These are phyloP conservation scores for Diophrys sp. DNA, from an alignment of 73 alveolate genomes.

Conservation along the genomic window DNA sequence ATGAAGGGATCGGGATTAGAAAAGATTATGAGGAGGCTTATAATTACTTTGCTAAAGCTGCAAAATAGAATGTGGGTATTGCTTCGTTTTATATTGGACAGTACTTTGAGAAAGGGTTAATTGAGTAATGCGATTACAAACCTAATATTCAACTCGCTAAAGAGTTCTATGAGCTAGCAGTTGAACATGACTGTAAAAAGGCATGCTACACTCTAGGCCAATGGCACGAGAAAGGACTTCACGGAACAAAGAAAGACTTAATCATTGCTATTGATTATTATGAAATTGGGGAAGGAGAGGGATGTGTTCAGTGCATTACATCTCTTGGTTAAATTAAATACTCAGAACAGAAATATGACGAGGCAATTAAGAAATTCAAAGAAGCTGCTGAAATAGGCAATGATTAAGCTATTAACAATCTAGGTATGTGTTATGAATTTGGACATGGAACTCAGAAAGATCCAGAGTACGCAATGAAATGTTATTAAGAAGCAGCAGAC, in stretches of 20 bases:
- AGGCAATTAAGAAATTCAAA: conserved; percentile 68
- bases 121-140: conserved; percentile 8
- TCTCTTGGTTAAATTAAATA: conserved; percentile 35
- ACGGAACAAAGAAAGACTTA: conserved; percentile 26
- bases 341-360: conserved; percentile 48
- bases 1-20: conserved; percentile 68
- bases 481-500: conserved; percentile 57
- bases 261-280: conserved; percentile 29
- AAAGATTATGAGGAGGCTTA: conserved; percentile 59
- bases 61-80: conserved; percentile 54
- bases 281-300: conserved; percentile 42
- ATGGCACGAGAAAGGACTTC: conserved; percentile 41
- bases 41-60: conserved; percentile 56
- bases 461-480: conserved; percentile 60
- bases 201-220: conserved; percentile 40
- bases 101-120: conserved; percentile 57
- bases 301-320: conserved; percentile 35
- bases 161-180: conserved; percentile 27
- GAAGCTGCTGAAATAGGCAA: conserved; percentile 75
- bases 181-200: conserved; percentile 48
- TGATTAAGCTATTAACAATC: conserved; percentile 71
- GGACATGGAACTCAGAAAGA: conserved; percentile 77
- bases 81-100: conserved; percentile 65
- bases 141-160: conserved; percentile 23
- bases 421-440: conserved; percentile 82